These are phyloP conservation scores for Paspalum vaginatum DNA, from an alignment of 176 grass and related monocot species.

Conservation along the genomic window DNA sequence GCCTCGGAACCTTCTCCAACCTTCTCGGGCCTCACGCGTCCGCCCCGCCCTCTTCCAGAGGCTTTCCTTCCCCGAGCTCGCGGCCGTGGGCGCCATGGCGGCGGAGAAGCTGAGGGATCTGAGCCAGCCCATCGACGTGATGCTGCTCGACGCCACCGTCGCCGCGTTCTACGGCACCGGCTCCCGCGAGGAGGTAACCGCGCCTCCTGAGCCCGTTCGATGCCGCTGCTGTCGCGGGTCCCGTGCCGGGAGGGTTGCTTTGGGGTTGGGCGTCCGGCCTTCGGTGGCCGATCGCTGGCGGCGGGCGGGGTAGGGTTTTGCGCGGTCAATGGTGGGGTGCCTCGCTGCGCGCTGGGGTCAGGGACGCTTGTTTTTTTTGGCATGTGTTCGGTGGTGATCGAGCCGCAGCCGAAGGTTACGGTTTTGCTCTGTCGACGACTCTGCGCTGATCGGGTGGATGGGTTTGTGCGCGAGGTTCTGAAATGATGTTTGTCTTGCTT, in stretches of 20 bases:
- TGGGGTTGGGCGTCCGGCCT: not conserved
- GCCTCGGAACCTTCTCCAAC: slow-evolving; percentile 8
- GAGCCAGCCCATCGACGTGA: slow-evolving; percentile 86
- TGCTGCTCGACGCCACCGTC: slow-evolving; percentile 87
- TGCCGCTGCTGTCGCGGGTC: not conserved
- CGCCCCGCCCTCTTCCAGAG: not conserved
- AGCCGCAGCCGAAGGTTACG: not conserved
- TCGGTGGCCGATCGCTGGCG: not conserved
- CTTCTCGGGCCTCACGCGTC: not conserved
- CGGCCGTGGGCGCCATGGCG: slow-evolving; percentile 45
- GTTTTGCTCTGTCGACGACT: too few relatives aligned
- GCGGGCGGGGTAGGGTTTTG: not conserved
- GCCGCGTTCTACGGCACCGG: slow-evolving; percentile 95
- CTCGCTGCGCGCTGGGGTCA: not conserved
- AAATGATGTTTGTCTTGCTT: not conserved
- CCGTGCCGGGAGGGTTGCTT: not conserved
- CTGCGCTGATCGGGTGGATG: not conserved
- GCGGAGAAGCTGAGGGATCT: slow-evolving; percentile 71
- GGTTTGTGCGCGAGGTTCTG: not conserved
- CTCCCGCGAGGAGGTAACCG: slow-evolving; percentile 85
- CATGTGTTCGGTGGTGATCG: not conserved
- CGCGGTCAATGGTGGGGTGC: not conserved
- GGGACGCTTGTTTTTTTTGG: too few relatives aligned
- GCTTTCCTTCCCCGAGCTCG: not conserved
- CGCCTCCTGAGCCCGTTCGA: not conserved